Percentiles rank a stretch among this genome's conserved stretches.
Conservation (phyloP, 106 monocot species). For the Platanthera zijinensis region DNA sequence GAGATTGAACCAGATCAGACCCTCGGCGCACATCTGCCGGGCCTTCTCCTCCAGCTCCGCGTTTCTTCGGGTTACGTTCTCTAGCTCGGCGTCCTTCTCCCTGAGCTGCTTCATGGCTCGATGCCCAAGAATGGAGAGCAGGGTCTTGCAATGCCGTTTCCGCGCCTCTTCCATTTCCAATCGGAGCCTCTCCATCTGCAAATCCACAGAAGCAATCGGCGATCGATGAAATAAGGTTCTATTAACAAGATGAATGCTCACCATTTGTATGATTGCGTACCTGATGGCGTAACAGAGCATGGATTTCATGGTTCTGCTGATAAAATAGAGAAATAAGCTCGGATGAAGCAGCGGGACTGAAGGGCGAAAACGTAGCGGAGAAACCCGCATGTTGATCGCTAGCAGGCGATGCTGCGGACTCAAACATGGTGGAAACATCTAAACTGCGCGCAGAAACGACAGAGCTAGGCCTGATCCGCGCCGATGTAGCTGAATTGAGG, state of each 20-base stretch:
- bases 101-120: slow-evolving; percentile 12
- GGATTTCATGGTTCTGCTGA: slow-evolving; percentile 35
- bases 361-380: slow-evolving; percentile 18
- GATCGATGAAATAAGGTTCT: not conserved
- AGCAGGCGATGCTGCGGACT: not conserved
- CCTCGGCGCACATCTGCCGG: slow-evolving; percentile 33
- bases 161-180: slow-evolving; percentile 24
- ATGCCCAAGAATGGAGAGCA: slow-evolving; percentile 20
- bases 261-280: slow-evolving; percentile 5
- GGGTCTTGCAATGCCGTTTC: slow-evolving; percentile 25
- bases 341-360: not conserved
- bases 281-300: slow-evolving; percentile 37
- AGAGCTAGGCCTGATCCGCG: not conserved
- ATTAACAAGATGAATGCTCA: not conserved
- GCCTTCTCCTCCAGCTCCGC: slow-evolving; percentile 55
- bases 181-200: slow-evolving; percentile 43
- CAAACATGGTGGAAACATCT: no score
- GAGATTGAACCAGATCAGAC: slow-evolving; percentile 51
- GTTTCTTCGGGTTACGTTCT: slow-evolving; percentile 19
- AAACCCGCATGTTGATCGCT: slow-evolving; percentile 8
- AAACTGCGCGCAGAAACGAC: not conserved
- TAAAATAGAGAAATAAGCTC: slow-evolving; percentile 24
- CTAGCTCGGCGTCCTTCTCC: slow-evolving; percentile 44
- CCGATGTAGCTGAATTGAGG: not conserved
- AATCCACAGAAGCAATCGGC: not conserved